Evolutionary conservation across 1,139 yeast genomes (phyloP).

Genomic region (Magnusiomyces ingens): DNA sequence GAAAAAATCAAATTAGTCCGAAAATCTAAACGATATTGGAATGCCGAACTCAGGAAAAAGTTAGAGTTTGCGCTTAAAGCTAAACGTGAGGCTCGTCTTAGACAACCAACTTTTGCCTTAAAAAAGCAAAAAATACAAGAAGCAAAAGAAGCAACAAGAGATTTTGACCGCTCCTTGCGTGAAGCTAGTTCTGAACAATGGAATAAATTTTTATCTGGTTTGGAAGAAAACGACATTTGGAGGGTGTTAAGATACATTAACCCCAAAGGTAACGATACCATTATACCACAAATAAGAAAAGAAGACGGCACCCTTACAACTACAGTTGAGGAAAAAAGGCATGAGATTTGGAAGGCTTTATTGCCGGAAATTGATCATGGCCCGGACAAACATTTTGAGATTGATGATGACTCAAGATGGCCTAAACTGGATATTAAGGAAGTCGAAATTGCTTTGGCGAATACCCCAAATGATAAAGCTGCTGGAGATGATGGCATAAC

Average conservation of each 20-base stretch:
- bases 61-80: too few species aligned
- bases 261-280: too few species aligned
- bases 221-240: neutral
- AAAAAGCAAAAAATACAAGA: too few species aligned
- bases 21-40: too few species aligned
- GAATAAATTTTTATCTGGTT: neutral
- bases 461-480: constrained; percentile 5
- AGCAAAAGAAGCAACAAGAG: too few species aligned
- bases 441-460: neutral
- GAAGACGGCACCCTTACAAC: neutral
- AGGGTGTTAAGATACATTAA: neutral
- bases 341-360: neutral
- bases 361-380: neutral
- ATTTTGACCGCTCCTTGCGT: too few species aligned
- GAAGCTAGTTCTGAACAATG: too few species aligned
- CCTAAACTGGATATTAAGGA: neutral
- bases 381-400: neutral
- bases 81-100: too few species aligned
- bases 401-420: neutral
- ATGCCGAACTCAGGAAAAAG: too few species aligned
- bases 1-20: too few species aligned
- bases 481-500: constrained; percentile 9
- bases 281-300: neutral
- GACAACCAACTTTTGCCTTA: too few species aligned
- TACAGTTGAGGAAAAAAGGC: neutral